Conservation (phyloP, 768 basidiomycete species). For the Amanita subjunquillea region DNA sequence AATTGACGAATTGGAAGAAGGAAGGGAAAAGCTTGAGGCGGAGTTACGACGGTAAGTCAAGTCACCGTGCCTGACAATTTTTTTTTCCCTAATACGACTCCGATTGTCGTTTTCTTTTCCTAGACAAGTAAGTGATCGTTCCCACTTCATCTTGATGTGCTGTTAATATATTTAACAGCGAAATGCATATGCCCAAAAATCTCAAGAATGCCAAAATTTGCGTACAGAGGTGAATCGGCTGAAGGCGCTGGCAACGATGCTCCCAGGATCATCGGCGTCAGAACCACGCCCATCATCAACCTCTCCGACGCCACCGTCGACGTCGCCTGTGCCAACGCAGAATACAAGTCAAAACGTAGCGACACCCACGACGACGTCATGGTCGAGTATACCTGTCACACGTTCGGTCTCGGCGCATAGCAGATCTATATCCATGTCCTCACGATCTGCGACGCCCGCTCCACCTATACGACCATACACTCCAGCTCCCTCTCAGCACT, state of each 20-base stretch:
- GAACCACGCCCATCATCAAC: conserved; percentile 24
- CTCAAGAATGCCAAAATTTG: conserved; percentile 60
- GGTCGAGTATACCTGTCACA: conserved; percentile 33
- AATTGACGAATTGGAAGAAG: conserved; percentile 54
- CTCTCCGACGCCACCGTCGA: conserved; percentile 22
- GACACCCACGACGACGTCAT: conserved; percentile 18
- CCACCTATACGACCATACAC: conserved; percentile 31
- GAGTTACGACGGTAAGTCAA: conserved; percentile 59
- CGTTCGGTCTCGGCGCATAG: conserved; percentile 44
- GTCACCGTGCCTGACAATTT: conserved; percentile 10
- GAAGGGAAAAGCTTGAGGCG: conserved; percentile 49
- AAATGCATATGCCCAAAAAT: conserved; percentile 51
- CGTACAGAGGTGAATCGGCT: conserved; percentile 55
- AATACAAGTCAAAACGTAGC: conserved; percentile 22
- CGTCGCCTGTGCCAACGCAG: conserved; percentile 26
- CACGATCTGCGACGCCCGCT: conserved; percentile 30
- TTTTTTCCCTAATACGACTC: conserved; percentile 10
- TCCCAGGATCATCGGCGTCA: conserved; percentile 22
- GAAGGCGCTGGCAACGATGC: conserved; percentile 35
- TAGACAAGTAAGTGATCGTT: conserved; percentile 49
- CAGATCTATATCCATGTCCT: conserved; percentile 48
- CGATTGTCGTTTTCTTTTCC: conserved; percentile 1
- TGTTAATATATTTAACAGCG: conserved; percentile 29
- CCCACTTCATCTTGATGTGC: background rate
- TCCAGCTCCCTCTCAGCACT: conserved; percentile 15